Evolutionary conservation across 495 filamentous ascomycete genomes (phyloP).

Genomic region (Parathielavia hyrcaniae): DNA sequence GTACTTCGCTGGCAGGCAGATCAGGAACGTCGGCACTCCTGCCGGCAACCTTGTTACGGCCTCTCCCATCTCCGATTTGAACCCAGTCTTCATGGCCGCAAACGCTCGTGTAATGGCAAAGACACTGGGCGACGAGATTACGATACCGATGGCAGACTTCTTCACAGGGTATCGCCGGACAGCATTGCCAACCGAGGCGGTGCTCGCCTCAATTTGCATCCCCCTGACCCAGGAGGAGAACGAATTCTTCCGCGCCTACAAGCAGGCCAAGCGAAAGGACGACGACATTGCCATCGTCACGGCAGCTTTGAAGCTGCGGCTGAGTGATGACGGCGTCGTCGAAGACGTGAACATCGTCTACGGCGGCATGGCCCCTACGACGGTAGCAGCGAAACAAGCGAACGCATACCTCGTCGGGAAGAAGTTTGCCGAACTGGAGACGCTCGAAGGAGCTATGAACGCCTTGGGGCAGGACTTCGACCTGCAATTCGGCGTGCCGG

Average conservation of each 20-base stretch:
- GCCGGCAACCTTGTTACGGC: conserved; percentile 94
- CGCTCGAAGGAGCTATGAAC: conserved; percentile 81
- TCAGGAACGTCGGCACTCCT: conserved; percentile 92
- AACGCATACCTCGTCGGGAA: conserved; percentile 65
- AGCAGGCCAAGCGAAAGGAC: conserved; percentile 92
- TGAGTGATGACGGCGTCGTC: conserved; percentile 61
- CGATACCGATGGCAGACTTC: conserved; percentile 87
- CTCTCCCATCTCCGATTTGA: conserved; percentile 92
- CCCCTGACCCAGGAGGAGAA: conserved; percentile 62
- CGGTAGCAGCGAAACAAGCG: conserved; percentile 72
- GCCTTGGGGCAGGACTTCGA: conserved; percentile 82
- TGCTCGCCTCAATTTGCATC: conserved; percentile 82
- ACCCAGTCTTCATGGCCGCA: conserved; percentile 87
- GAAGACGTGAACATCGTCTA: conserved; percentile 71
- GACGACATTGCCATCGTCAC: conserved; percentile 98
- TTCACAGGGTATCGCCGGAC: conserved; percentile 89
- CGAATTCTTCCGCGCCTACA: conserved; percentile 74
- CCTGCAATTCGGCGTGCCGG: conserved; percentile 77
- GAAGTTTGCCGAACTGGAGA: conserved; percentile 69
- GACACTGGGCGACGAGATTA: conserved; percentile 58
- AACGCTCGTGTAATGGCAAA: conserved; percentile 76
- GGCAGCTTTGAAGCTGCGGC: conserved; percentile 63
- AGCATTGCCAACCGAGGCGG: conserved; percentile 70
- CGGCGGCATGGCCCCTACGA: conserved; percentile 84
- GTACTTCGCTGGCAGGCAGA: conserved; percentile 95